Base-by-base conservation (phyloP, 257 asterid species). In the Parsonsia alboflavescens region DNA sequence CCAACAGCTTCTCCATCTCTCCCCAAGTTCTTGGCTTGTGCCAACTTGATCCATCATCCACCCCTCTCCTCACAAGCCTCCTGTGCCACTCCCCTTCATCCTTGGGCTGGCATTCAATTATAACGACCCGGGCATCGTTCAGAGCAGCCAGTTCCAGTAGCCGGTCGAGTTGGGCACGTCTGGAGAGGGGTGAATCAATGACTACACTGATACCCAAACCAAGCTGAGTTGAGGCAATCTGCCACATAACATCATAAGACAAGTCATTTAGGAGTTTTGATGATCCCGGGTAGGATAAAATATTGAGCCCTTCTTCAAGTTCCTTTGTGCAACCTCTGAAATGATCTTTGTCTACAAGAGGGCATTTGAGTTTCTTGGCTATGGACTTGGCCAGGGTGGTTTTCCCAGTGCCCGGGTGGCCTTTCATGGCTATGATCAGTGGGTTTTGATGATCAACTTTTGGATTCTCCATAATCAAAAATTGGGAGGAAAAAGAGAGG, bases 391-490 rank as follows among this genome's bases (percentile, higher is more conserved):
- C 96, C 6, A 88, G 72, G 7, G 97, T 88, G 86, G 82, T 87
- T 81, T 89, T 90, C 0, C 97, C 96, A n/a, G 88, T 88, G 2
- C 96, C 97, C 2, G 95, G 97, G 80, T 91, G 97, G 39, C 97
- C 97, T 77, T 91, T 91, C 96, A 91, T 85, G 19, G 95, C 95
- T 77, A 91, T 84, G 81, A 91, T 56, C 15, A 78, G 67, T 50
- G 83, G 86, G 54, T 52, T 75, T 57, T 73, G 80, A 65, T 73
- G 79, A 65, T 39, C 73, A 7, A 10, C 71, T 49, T 62, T 68
- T 70, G 39, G 64, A 5, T 2, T 73, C 71, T 77, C 85, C 89
- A 79, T 82, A 7, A 0, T 54, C 54, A 56, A 53, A 3, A 0
- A 42, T 22, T 75, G 58, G 53, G 17, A 5, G 12, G 46, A 21